These are phyloP conservation scores for Trichoderma citrinoviride DNA, from an alignment of 2,329 filamentous ascomycete genomes.

Conservation along the genomic window DNA sequence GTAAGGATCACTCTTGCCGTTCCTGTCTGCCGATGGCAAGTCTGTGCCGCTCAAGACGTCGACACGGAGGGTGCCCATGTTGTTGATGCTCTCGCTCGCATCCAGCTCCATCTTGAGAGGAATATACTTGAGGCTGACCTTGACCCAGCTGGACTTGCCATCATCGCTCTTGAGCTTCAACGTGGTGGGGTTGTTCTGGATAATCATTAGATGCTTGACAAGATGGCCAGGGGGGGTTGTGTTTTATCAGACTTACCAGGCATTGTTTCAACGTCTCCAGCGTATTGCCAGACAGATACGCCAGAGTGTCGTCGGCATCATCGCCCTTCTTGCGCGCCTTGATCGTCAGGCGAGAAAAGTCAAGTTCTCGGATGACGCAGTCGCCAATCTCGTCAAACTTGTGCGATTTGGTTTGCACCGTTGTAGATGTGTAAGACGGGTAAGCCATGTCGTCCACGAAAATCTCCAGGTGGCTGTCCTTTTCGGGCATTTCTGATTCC, in stretches of 20 bases:
- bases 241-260: conserved; percentile 55
- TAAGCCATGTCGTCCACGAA: conserved; percentile 94
- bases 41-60: conserved; percentile 83
- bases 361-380: conserved; percentile 94
- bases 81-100: conserved; percentile 96
- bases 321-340: conserved; percentile 80
- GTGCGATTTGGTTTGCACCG: conserved; percentile 64
- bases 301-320: conserved; percentile 72
- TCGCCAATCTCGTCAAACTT: conserved; percentile 92
- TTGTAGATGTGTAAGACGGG: conserved; percentile 80
- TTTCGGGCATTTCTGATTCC: conserved; percentile 78
- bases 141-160: conserved; percentile 74
- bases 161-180: conserved; percentile 76
- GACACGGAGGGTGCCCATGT: conserved; percentile 93
- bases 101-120: conserved; percentile 93
- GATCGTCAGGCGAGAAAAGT: conserved; percentile 89
- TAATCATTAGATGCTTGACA: too few species aligned
- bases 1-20: conserved; percentile 96
- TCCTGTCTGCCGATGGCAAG: conserved; percentile 90
- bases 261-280: conserved; percentile 85
- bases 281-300: conserved; percentile 80
- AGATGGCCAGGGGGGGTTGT: not conserved
- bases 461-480: conserved; percentile 76
- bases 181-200: conserved; percentile 80
- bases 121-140: conserved; percentile 90